Evolutionary conservation across 352 stramenopile species (phyloP).

Genomic region (Phytophthora multivora): DNA sequence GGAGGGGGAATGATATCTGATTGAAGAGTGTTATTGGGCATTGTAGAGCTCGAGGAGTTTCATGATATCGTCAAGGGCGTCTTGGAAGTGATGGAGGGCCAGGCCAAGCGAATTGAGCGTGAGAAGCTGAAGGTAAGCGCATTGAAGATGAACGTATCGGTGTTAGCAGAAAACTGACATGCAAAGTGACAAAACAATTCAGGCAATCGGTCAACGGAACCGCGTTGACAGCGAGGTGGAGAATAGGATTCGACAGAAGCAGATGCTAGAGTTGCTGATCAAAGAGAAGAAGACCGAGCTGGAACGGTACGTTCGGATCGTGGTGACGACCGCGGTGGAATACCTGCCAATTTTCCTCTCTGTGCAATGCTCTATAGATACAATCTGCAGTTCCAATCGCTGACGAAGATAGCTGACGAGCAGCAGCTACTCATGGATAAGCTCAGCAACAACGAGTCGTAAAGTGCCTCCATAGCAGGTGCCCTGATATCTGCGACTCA

Average conservation of each 20-base stretch:
- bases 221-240: conserved; percentile 82
- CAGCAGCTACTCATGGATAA: conserved; percentile 85
- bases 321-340: neutral
- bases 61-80: conserved; percentile 83
- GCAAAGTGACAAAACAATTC: conserved; percentile 2
- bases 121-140: conserved; percentile 76
- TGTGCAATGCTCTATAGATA: conserved; percentile 42
- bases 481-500: neutral
- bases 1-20: too few relatives aligned
- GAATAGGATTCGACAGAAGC: conserved; percentile 82
- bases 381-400: conserved; percentile 78
- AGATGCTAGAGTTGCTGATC: conserved; percentile 78
- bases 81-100: conserved; percentile 78
- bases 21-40: neutral
- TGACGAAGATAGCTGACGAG: conserved; percentile 80
- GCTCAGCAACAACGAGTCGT: conserved; percentile 89
- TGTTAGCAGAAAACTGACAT: neutral
- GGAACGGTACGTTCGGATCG: conserved; percentile 47
- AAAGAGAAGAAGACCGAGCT: conserved; percentile 86
- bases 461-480: conserved; percentile 15
- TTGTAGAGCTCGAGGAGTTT: conserved; percentile 80
- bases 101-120: conserved; percentile 78
- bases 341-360: neutral
- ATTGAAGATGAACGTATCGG: neutral
- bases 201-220: conserved; percentile 84